phyloP scores from a whole-genome alignment of 2,329 filamentous ascomycete genomes.

The Macrophomina tecta region DNA sequence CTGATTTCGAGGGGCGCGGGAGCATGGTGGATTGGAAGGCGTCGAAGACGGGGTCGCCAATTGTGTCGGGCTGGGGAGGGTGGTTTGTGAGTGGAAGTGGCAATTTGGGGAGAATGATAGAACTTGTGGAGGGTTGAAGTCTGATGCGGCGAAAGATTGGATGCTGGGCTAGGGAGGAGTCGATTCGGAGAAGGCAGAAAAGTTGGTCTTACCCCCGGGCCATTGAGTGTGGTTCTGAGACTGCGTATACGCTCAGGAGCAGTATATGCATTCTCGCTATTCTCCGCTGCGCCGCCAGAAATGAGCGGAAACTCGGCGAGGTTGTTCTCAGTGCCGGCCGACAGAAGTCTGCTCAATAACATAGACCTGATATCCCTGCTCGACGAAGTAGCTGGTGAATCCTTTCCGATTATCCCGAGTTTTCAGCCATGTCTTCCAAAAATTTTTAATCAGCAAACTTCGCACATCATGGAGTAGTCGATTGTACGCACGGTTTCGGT shows the following conservation, averaged over 20 bases:
- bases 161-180: background rate
- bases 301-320: background rate
- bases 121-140: too few relatives aligned
- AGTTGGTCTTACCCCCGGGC: conserved; percentile 35
- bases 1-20: conserved; percentile 30
- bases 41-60: conserved; percentile 49
- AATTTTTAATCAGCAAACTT: background rate
- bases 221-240: conserved; percentile 37
- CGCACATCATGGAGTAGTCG: background rate
- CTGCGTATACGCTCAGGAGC: conserved; percentile 24
- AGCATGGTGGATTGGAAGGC: conserved; percentile 46
- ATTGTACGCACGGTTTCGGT: background rate
- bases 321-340: conserved; percentile 33
- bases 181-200: conserved; percentile 27
- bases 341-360: conserved; percentile 49
- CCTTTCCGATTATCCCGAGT: conserved; percentile 55
- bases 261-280: conserved; percentile 17
- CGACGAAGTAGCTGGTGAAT: conserved; percentile 56
- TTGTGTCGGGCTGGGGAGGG: conserved; percentile 36
- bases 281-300: background rate
- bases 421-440: conserved; percentile 51
- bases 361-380: conserved; percentile 55
- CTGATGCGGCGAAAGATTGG: too few relatives aligned
- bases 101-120: too few relatives aligned
- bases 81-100: conserved; percentile 9